Evolutionary conservation across 805 yeast genomes (phyloP).

Genomic region (Metschnikowia kunwiensis): DNA sequence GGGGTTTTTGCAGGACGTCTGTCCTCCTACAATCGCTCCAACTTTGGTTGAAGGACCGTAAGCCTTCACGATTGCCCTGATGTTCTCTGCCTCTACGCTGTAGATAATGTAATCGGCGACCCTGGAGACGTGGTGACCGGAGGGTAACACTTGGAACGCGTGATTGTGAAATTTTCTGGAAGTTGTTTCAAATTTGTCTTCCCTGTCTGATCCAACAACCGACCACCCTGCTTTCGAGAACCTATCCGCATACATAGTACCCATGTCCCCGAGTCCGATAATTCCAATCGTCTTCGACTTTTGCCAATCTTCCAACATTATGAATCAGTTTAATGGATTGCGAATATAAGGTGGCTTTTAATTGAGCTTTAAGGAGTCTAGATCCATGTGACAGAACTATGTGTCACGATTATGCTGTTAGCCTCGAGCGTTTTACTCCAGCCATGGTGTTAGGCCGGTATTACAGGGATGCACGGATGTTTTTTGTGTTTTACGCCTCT

Average conservation of each 20-base stretch:
- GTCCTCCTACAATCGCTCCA: conserved; percentile 96
- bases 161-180: conserved; percentile 38
- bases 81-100: conserved; percentile 89
- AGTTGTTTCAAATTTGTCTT: conserved; percentile 53
- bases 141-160: conserved; percentile 55
- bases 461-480: no score
- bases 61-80: conserved; percentile 61
- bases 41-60: conserved; percentile 88
- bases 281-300: conserved; percentile 67
- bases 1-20: conserved; percentile 90
- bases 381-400: no score
- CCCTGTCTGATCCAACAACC: conserved; percentile 85
- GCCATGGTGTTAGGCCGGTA: no score
- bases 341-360: no score
- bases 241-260: conserved; percentile 74
- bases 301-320: conserved; percentile 2
- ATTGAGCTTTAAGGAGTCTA: no score
- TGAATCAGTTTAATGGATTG: background rate
- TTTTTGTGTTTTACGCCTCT: no score
- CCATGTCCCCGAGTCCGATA: conserved; percentile 98
- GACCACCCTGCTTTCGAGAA: conserved; percentile 83
- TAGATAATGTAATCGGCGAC: conserved; percentile 79
- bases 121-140: conserved; percentile 85
- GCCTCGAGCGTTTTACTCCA: no score
- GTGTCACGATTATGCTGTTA: no score